These are phyloP conservation scores for Suillus clintonianus DNA, from an alignment of 768 basidiomycete genomes.

Conservation along the genomic window DNA sequence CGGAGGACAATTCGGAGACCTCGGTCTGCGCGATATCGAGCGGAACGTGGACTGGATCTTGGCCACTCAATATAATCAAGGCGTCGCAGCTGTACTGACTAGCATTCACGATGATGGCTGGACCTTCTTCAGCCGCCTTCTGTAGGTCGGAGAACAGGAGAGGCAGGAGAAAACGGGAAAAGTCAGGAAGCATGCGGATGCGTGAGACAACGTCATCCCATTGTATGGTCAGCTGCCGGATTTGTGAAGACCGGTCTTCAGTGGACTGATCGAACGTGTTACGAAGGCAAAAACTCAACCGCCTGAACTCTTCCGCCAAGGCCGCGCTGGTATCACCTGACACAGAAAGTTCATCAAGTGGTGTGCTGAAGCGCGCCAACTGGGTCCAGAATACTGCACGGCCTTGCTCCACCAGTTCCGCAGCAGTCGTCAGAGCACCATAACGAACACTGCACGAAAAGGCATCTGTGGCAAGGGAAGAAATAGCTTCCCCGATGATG, in stretches of 20 bases:
- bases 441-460: constrained; percentile 23
- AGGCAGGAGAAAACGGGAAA: constrained; percentile 12
- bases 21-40: neutral
- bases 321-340: constrained; percentile 7
- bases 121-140: constrained; percentile 1
- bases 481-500: neutral
- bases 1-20: neutral
- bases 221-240: constrained; percentile 16
- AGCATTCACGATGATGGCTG: constrained; percentile 3
- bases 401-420: constrained; percentile 39
- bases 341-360: constrained; percentile 10
- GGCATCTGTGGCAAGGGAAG: constrained; percentile 22
- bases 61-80: constrained; percentile 3
- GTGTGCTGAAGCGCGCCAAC: constrained; percentile 22
- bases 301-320: constrained; percentile 25
- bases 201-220: constrained; percentile 18
- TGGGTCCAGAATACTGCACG: constrained; percentile 31
- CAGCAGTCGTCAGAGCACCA: constrained; percentile 18
- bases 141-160: constrained; percentile 7
- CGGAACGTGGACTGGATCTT: neutral
- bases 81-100: constrained; percentile 4
- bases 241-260: constrained; percentile 15
- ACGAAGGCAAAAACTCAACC: neutral
- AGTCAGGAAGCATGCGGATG: constrained; percentile 21
- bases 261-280: neutral